These are phyloP conservation scores for Desmodesmus armatus DNA, from an alignment of 139 green algal genomes.

Conservation along the genomic window DNA sequence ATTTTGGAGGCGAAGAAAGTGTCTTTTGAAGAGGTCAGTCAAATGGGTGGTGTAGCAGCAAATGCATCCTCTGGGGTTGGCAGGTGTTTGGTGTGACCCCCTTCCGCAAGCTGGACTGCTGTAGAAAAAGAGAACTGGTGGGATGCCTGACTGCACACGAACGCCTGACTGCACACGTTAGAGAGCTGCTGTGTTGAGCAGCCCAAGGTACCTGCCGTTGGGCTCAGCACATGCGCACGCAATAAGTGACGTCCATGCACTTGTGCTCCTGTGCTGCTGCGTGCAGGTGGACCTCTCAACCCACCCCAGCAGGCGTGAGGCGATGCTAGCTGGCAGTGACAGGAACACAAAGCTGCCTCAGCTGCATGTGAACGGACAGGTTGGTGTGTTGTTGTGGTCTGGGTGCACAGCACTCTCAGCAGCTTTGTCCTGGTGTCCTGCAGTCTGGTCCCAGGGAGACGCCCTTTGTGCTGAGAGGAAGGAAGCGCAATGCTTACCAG, in stretches of 20 bases:
- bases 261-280: neutral
- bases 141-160: too few species aligned
- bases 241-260: neutral
- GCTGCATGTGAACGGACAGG: slow-evolving; percentile 68
- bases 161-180: too few species aligned
- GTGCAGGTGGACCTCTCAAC: slow-evolving; percentile 69
- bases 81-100: too few species aligned
- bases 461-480: too few species aligned
- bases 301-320: slow-evolving; percentile 38
- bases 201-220: too few species aligned
- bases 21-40: slow-evolving; percentile 33
- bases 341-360: slow-evolving; percentile 59
- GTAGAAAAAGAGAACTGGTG: too few species aligned
- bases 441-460: too few species aligned
- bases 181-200: too few species aligned
- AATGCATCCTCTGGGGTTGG: neutral
- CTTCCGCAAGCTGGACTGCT: too few species aligned
- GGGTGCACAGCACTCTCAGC: neutral
- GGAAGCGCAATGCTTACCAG: too few species aligned
- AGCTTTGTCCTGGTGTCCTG: neutral
- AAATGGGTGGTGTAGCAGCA: slow-evolving; percentile 1
- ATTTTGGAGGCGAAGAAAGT: slow-evolving; percentile 70
- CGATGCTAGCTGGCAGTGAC: slow-evolving; percentile 62
- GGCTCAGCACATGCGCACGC: too few species aligned
- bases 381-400: neutral